These are phyloP conservation scores for Hippophae gyantsensis DNA, from an alignment of 306 rosid genomes.

Conservation along the genomic window DNA sequence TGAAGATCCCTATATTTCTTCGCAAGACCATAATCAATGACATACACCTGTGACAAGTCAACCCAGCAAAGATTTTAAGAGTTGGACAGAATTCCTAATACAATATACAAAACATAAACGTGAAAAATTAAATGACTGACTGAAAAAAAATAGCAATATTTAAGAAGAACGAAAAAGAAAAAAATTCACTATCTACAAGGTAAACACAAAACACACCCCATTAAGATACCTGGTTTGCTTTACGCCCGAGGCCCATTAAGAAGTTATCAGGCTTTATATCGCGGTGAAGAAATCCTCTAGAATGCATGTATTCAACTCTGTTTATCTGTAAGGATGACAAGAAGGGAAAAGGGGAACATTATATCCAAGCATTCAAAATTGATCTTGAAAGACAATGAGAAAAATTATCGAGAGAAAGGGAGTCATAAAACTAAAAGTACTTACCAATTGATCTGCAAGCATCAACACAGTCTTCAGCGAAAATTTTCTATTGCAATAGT, in stretches of 20 bases:
- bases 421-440: constrained; percentile 15
- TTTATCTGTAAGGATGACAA: constrained; percentile 34
- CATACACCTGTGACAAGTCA: constrained; percentile 58
- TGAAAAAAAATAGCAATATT: too few species aligned
- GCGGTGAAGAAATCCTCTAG: constrained; percentile 74
- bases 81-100: background rate
- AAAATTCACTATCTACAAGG: too few species aligned
- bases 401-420: background rate
- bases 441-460: constrained; percentile 98
- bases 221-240: constrained; percentile 60
- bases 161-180: too few species aligned
- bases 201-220: too few species aligned
- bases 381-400: background rate
- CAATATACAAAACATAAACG: too few species aligned
- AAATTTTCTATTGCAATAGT: constrained; percentile 88
- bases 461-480: constrained; percentile 85
- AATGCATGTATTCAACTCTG: constrained; percentile 84
- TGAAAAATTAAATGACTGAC: too few species aligned
- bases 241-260: constrained; percentile 75
- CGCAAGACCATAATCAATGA: constrained; percentile 93
- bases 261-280: constrained; percentile 87
- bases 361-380: constrained; percentile 5
- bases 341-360: background rate
- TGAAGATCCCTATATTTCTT: constrained; percentile 96
- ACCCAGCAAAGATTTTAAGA: background rate